phyloP scores from a whole-genome alignment of 257 asterid species.

The Solanum piurae region DNA sequence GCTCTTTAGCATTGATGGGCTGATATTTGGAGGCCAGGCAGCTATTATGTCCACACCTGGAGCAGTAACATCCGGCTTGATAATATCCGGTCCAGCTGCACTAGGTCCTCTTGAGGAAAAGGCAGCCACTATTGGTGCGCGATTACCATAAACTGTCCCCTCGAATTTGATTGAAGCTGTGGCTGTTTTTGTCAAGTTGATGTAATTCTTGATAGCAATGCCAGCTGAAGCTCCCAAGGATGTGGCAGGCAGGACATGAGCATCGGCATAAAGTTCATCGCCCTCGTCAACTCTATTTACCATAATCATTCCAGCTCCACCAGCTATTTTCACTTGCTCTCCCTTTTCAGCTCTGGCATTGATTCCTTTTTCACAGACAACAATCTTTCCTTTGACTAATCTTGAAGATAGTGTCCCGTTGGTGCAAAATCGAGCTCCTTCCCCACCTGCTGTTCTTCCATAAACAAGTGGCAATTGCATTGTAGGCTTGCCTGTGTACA shows the following conservation, averaged over 20 bases:
- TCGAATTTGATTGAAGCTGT: constrained; percentile 35
- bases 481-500: constrained; percentile 40
- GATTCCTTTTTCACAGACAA: constrained; percentile 57
- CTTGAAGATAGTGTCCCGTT: constrained; percentile 28
- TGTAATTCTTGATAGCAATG: constrained; percentile 24
- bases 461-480: constrained; percentile 25
- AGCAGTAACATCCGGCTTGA: constrained; percentile 72
- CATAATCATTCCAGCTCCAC: constrained; percentile 70
- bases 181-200: constrained; percentile 19
- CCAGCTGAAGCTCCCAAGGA: constrained; percentile 40
- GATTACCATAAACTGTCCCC: constrained; percentile 36
- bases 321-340: constrained; percentile 43
- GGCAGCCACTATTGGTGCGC: constrained; percentile 62
- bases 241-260: constrained; percentile 57
- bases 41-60: constrained; percentile 79
- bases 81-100: constrained; percentile 25
- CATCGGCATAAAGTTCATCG: constrained; percentile 55
- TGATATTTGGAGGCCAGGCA: constrained; percentile 60
- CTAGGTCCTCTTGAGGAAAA: constrained; percentile 84
- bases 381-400: constrained; percentile 52
- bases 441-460: constrained; percentile 25
- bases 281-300: constrained; percentile 35
- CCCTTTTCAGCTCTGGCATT: constrained; percentile 53
- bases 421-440: constrained; percentile 34
- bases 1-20: constrained; percentile 39